Base-by-base conservation (phyloP, 306 rosid species). In the Cucumis hystrix region DNA sequence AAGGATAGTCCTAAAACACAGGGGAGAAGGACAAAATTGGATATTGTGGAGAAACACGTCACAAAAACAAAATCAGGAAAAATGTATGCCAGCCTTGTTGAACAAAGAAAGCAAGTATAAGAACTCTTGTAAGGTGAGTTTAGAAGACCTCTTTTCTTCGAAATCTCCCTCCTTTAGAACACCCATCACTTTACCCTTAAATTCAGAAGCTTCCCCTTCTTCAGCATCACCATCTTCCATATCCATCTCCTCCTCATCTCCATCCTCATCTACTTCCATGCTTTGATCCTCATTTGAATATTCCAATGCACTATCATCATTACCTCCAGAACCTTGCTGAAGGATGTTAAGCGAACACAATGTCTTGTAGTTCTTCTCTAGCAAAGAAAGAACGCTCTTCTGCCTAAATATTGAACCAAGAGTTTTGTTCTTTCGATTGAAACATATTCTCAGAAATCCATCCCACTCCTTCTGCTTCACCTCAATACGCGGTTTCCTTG, bases 401-500 rank as follows among this genome's bases (percentile, higher is more conserved):
- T 92, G 96, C 90, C 95, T 89, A 57, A 92, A 95, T 76, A 87
- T 89, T 0, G 98, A 81, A 64, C 98, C 97, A 28, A 95, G 97
- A 8, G 97, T 95, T 72, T 95, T 95, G 87, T 95, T 95, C 91
- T 92, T 94, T 61, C 97, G 80, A 77, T 89, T 95, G 57, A 95
- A 95, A 76, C 97, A 95, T 16, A 88, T 86, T 10, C 97, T 80
- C 71, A 95, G 57, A 58, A 95, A 95, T 10, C 98, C 98, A 76
- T 95, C 97, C 98, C 98, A 95, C 77, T 92, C 97, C 83, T 87
- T 88, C 25, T 89, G 95, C 41, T 90, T 89, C 68, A 92, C 97
- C 68, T 87, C 91, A 55, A 89, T 86, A 1, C 83, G 89, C 0
- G 94, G 98, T 66, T 83, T 90, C 83, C 96, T 81, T 2, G 98